Conservation (phyloP, 305 asterid species). For the Fraxinus xanthoxyloides region DNA sequence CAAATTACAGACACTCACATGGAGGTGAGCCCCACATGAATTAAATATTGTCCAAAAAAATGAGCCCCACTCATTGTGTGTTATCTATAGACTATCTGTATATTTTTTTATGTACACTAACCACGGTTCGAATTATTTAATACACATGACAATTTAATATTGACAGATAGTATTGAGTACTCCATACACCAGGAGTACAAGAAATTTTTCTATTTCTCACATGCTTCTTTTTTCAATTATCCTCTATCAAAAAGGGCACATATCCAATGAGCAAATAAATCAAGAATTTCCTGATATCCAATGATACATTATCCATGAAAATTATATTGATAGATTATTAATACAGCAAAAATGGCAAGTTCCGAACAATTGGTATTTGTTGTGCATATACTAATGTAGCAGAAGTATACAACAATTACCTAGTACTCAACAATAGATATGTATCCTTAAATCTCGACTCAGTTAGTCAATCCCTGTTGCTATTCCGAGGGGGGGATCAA, state of each 20-base stretch:
- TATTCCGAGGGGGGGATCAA: constrained; percentile 40
- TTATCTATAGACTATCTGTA: no score
- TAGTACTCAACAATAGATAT: constrained; percentile 27
- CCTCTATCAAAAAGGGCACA: background rate
- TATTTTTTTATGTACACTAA: no score
- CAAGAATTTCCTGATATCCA: background rate
- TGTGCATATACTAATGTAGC: constrained; percentile 29
- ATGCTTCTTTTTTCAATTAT: background rate
- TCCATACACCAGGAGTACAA: background rate
- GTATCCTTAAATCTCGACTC: constrained; percentile 26
- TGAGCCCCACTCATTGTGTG: no score
- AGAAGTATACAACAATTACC: constrained; percentile 38
- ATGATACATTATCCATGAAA: background rate
- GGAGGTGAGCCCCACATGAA: no score
- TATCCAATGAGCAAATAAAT: background rate
- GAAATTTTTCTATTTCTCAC: background rate
- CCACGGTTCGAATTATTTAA: no score
- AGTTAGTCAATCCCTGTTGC: constrained; percentile 41
- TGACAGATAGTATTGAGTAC: background rate
- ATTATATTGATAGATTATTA: background rate
- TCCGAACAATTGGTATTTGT: background rate
- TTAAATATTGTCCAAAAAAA: no score
- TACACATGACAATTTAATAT: background rate
- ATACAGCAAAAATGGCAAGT: constrained; percentile 25
- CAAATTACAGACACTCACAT: no score